phyloP scores from a whole-genome alignment of 495 filamentous ascomycete species.

The Penicillium paxilli region DNA sequence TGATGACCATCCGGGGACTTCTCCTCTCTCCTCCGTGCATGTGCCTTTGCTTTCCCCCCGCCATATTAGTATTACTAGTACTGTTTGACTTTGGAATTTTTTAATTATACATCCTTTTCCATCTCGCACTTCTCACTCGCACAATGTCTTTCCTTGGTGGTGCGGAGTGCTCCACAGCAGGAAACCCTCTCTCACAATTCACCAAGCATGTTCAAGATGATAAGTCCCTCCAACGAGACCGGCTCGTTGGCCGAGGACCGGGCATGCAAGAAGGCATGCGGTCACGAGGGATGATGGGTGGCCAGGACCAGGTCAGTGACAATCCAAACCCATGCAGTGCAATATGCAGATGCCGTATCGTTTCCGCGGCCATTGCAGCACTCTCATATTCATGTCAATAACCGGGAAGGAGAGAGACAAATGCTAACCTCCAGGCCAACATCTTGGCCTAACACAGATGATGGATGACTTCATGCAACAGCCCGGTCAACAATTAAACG shows the following conservation, averaged over 20 bases:
- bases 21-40: constrained; percentile 4
- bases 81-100: background rate
- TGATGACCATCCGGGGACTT: constrained; percentile 17
- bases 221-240: constrained; percentile 88
- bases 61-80: background rate
- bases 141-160: constrained; percentile 92
- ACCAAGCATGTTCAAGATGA: constrained; percentile 93
- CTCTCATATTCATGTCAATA: too few relatives aligned
- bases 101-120: background rate
- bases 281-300: constrained; percentile 57
- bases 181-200: constrained; percentile 95
- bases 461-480: constrained; percentile 92
- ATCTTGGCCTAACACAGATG: constrained; percentile 54
- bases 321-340: background rate
- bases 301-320: constrained; percentile 59
- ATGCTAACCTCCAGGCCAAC: too few relatives aligned
- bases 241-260: constrained; percentile 71
- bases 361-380: too few relatives aligned
- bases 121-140: constrained; percentile 1
- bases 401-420: too few relatives aligned
- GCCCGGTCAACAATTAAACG: constrained; percentile 54
- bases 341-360: too few relatives aligned
- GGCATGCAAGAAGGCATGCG: constrained; percentile 66
- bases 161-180: constrained; percentile 94
- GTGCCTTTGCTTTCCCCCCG: background rate